phyloP scores from a whole-genome alignment of 2,329 filamentous ascomycete species.

The Niveomyces coronatus region DNA sequence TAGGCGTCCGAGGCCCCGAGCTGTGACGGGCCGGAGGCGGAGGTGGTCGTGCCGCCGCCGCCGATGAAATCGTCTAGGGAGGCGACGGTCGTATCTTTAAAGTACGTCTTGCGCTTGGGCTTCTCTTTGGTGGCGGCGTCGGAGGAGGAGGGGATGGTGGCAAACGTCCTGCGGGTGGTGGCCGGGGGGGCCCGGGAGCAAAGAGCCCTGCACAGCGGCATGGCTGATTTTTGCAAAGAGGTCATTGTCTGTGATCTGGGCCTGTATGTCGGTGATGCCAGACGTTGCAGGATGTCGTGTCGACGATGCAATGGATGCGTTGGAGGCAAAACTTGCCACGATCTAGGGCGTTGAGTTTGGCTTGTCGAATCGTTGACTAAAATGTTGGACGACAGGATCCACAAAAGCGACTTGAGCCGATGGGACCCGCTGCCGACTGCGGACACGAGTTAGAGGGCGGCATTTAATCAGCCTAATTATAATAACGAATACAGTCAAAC shows the following conservation, averaged over 20 bases:
- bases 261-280: slow-evolving; percentile 1
- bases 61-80: slow-evolving; percentile 49
- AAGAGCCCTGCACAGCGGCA: slow-evolving; percentile 32
- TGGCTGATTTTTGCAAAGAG: slow-evolving; percentile 31
- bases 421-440: slow-evolving; percentile 9
- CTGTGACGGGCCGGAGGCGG: slow-evolving; percentile 22
- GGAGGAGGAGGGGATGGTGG: slow-evolving; percentile 33
- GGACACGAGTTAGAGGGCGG: slow-evolving; percentile 1
- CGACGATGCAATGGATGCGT: not conserved
- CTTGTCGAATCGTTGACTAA: slow-evolving; percentile 10
- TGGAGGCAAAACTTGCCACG: not conserved
- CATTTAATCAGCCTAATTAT: slow-evolving; percentile 10
- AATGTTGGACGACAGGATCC: slow-evolving; percentile 8
- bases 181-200: slow-evolving; percentile 12
- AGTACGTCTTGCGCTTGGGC: slow-evolving; percentile 37
- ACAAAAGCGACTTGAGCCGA: slow-evolving; percentile 4
- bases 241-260: slow-evolving; percentile 21
- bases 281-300: not conserved
- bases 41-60: slow-evolving; percentile 20
- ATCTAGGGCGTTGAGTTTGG: slow-evolving; percentile 8
- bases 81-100: slow-evolving; percentile 47
- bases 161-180: slow-evolving; percentile 24
- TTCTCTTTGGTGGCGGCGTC: slow-evolving; percentile 17
- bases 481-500: not conserved
- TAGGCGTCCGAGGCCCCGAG: slow-evolving; percentile 46